Conservation (phyloP, 2,329 filamentous ascomycete genomes). For the Sphaerostilbella broomeana region DNA sequence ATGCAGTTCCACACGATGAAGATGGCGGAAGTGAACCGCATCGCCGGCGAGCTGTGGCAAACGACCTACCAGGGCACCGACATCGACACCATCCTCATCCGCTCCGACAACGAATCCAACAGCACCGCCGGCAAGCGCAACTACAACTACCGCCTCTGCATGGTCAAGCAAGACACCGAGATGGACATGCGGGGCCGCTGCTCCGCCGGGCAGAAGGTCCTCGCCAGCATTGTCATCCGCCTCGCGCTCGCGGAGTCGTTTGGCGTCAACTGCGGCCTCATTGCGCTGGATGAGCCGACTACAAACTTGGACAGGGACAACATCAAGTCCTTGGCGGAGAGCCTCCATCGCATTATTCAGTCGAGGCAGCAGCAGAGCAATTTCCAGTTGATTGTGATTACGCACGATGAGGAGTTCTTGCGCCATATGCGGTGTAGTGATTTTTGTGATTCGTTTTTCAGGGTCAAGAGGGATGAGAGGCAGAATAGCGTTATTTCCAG, state of each 20-base stretch:
- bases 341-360: constrained; percentile 81
- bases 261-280: constrained; percentile 89
- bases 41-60: constrained; percentile 94
- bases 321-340: constrained; percentile 80
- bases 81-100: constrained; percentile 92
- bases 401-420: constrained; percentile 95
- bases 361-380: constrained; percentile 79
- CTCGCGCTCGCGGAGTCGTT: constrained; percentile 95
- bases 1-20: constrained; percentile 95
- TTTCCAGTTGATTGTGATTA: constrained; percentile 97
- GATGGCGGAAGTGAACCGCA: constrained; percentile 97
- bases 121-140: constrained; percentile 68
- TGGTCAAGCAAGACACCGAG: constrained; percentile 94
- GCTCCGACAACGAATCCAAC: constrained; percentile 75
- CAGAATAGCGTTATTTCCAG: constrained; percentile 84
- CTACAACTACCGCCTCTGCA: constrained; percentile 97
- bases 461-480: constrained; percentile 72
- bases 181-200: constrained; percentile 99
- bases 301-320: constrained; percentile 96
- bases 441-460: constrained; percentile 87
- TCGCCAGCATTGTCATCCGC: constrained; percentile 95
- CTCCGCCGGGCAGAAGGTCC: constrained; percentile 91
- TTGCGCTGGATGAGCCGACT: constrained; percentile 94
- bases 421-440: constrained; percentile 89
- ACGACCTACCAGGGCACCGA: constrained; percentile 95